Percentiles rank a stretch among this genome's conserved stretches.
These are phyloP conservation scores for Harringtonia lauricola DNA, from an alignment of 2,329 filamentous ascomycete genomes.

Conservation along the genomic window DNA sequence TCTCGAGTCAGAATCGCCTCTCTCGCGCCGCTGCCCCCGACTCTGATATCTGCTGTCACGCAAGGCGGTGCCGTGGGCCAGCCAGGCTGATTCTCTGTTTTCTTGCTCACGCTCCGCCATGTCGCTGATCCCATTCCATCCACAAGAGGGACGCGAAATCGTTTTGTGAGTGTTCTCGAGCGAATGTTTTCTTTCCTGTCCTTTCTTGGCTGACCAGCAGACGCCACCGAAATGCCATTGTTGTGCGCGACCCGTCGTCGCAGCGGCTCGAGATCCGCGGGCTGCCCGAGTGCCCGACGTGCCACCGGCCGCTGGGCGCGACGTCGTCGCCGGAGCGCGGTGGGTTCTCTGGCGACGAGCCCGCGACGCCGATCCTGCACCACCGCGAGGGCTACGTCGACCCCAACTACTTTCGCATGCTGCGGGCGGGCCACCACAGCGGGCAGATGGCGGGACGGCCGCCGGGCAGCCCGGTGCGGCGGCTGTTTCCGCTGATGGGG, in stretches of 20 bases:
- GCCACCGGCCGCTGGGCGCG: constrained; percentile 58
- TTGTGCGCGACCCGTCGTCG: constrained; percentile 79
- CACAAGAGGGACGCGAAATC: constrained; percentile 63
- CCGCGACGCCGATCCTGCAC: constrained; percentile 11
- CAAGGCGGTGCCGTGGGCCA: too few relatives aligned
- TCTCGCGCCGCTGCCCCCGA: not conserved
- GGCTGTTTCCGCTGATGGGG: constrained; percentile 23
- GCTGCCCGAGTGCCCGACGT: constrained; percentile 79
- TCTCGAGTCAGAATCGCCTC: not conserved
- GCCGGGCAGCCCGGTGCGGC: constrained; percentile 39
- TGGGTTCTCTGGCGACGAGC: constrained; percentile 28
- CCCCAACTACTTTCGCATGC: constrained; percentile 91
- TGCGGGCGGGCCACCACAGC: constrained; percentile 44
- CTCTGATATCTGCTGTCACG: not conserved
- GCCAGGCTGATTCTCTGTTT: not conserved
- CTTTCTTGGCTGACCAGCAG: constrained; percentile 33
- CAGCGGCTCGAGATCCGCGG: constrained; percentile 74
- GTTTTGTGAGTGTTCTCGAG: constrained; percentile 54
- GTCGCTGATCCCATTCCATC: constrained; percentile 68
- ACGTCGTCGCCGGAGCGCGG: constrained; percentile 37
- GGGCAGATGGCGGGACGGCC: constrained; percentile 27
- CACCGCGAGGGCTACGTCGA: constrained; percentile 63
- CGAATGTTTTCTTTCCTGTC: not conserved
- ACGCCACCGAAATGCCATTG: constrained; percentile 84
- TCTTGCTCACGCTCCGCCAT: constrained; percentile 16